A percentile compares a stretch with the other conserved stretches of the same genome.
Conservation (phyloP, 768 basidiomycete species). For the Chalciporus chontae region DNA sequence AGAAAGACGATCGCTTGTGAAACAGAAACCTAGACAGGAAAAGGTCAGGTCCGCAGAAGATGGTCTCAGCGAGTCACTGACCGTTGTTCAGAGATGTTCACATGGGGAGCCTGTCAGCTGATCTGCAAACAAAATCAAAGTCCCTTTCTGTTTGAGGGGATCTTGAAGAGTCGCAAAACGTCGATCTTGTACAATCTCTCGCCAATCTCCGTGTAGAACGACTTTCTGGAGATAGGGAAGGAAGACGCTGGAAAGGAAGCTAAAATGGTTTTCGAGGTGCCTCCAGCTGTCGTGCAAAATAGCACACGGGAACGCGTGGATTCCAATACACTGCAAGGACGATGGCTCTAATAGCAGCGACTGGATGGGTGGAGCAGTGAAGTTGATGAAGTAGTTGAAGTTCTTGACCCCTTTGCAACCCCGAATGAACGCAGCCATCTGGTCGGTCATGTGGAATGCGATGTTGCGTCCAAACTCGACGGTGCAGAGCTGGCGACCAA, state of each 20-base stretch:
- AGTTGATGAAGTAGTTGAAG: conserved; percentile 56
- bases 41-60: neutral
- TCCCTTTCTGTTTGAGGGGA: conserved; percentile 32
- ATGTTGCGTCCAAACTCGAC: conserved; percentile 59
- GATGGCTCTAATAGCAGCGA: conserved; percentile 20
- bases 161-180: conserved; percentile 34
- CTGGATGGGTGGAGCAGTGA: conserved; percentile 33
- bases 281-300: conserved; percentile 36
- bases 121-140: conserved; percentile 23
- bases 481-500: conserved; percentile 47
- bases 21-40: neutral
- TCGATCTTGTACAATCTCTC: conserved; percentile 33
- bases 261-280: conserved; percentile 41
- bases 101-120: conserved; percentile 12
- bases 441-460: conserved; percentile 49
- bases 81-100: conserved; percentile 15
- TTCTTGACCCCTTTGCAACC: conserved; percentile 43
- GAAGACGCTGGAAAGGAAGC: conserved; percentile 35
- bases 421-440: conserved; percentile 44
- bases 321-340: conserved; percentile 43
- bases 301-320: conserved; percentile 48
- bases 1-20: neutral
- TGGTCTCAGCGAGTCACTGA: neutral
- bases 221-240: conserved; percentile 48
- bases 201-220: conserved; percentile 55